These are phyloP conservation scores for Peniophora sp. DNA, from an alignment of 1,284 basidiomycete species.

Conservation along the genomic window DNA sequence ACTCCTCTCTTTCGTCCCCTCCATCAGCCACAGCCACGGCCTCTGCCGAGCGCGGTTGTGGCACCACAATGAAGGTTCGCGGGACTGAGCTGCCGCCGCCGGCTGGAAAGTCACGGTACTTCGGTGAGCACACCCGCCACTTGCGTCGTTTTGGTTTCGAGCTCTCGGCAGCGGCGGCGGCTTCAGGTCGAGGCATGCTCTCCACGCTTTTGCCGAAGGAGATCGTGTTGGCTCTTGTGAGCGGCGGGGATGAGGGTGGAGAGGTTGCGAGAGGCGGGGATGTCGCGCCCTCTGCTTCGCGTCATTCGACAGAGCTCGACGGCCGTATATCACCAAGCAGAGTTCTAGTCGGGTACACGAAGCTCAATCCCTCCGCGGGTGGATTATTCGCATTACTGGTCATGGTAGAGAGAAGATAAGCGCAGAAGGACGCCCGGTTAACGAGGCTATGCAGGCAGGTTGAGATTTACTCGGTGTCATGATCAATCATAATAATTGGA, in stretches of 20 bases:
- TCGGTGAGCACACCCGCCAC: slow-evolving; percentile 9
- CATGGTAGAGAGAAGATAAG: not conserved
- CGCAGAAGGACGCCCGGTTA: not conserved
- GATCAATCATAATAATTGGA: too few relatives aligned
- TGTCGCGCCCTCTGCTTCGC: too few relatives aligned
- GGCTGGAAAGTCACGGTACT: slow-evolving; percentile 19
- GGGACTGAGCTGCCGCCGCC: slow-evolving; percentile 15
- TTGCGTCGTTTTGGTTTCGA: not conserved
- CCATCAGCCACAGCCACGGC: not conserved
- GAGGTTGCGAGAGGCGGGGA: not conserved
- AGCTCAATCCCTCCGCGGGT: slow-evolving; percentile 7
- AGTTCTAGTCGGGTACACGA: slow-evolving; percentile 25
- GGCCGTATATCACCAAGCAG: slow-evolving; percentile 22
- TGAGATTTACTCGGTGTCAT: too few relatives aligned
- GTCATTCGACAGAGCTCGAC: slow-evolving; percentile 3
- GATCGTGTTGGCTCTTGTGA: not conserved
- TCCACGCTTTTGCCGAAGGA: not conserved
- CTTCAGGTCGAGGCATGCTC: not conserved
- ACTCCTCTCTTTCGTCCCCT: slow-evolving; percentile 4
- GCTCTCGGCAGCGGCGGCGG: not conserved
- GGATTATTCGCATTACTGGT: not conserved
- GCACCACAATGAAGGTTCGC: slow-evolving; percentile 13
- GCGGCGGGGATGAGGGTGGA: too few relatives aligned
- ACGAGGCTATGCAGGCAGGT: too few relatives aligned
- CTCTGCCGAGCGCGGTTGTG: slow-evolving; percentile 11